Conservation (phyloP, 1,284 basidiomycete genomes). For the Cryptococcus sp. region DNA sequence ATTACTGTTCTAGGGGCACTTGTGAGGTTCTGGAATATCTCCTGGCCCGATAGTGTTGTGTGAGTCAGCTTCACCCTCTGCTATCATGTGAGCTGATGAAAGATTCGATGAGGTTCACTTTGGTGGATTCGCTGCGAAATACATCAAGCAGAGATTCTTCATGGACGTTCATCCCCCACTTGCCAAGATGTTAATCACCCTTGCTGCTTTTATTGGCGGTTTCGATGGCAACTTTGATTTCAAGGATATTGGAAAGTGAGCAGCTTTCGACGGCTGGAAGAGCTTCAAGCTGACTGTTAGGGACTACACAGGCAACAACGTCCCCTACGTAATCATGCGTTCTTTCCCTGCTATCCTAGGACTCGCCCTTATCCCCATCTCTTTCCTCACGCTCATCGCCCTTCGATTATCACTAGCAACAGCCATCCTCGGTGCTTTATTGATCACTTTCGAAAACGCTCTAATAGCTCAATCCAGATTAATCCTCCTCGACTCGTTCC, state of each 20-base stretch:
- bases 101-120: conserved; percentile 98
- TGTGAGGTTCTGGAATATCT: conserved; percentile 74
- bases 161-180: conserved; percentile 97
- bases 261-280: not conserved
- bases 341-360: conserved; percentile 86
- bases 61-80: conserved; percentile 51
- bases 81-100: conserved; percentile 5
- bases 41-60: conserved; percentile 82
- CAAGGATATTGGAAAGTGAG: conserved; percentile 91
- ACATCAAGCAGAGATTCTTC: conserved; percentile 89
- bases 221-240: conserved; percentile 95
- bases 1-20: conserved; percentile 56
- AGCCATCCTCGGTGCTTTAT: conserved; percentile 79
- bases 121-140: conserved; percentile 85
- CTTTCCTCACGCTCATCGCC: conserved; percentile 89
- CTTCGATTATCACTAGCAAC: conserved; percentile 87
- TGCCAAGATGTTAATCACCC: conserved; percentile 90
- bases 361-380: conserved; percentile 78
- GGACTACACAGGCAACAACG: conserved; percentile 63
- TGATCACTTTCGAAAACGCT: conserved; percentile 96
- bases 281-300: not conserved
- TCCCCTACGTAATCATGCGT: conserved; percentile 96
- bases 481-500: conserved; percentile 94
- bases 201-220: conserved; percentile 82
- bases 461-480: conserved; percentile 91